Evolutionary conservation across 2,329 filamentous ascomycete genomes (phyloP).

Genomic region (Bipolaris oryzae): DNA sequence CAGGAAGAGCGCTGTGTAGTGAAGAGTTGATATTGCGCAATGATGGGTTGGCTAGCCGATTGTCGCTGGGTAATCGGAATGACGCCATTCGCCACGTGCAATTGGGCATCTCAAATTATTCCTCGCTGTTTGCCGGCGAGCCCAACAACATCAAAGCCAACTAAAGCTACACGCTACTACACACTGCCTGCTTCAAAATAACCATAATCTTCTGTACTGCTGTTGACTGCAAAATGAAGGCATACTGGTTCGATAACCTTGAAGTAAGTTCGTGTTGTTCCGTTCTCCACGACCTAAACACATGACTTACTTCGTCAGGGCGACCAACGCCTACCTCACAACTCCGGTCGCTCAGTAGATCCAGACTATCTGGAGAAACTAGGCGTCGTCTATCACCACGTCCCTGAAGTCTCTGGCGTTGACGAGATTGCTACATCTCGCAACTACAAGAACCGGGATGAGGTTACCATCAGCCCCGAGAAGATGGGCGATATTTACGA

Average conservation of each 20-base stretch:
- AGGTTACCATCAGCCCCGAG: conserved; percentile 84
- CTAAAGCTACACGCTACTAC: conserved; percentile 2
- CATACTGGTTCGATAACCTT: conserved; percentile 73
- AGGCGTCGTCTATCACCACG: conserved; percentile 79
- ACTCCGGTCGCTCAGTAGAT: conserved; percentile 75
- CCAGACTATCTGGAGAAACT: conserved; percentile 70
- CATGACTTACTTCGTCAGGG: conserved; percentile 62
- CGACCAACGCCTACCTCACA: conserved; percentile 90
- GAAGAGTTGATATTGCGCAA: not conserved
- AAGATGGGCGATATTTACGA: conserved; percentile 89
- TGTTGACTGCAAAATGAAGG: conserved; percentile 61
- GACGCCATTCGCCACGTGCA: conserved; percentile 39
- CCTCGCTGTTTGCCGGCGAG: not conserved
- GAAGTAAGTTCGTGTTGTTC: conserved; percentile 52
- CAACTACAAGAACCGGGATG: conserved; percentile 91
- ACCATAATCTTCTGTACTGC: not conserved
- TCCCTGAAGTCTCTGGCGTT: conserved; percentile 68
- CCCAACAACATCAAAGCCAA: conserved; percentile 8
- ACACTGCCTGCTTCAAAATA: not conserved
- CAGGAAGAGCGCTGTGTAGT: not conserved
- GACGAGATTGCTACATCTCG: conserved; percentile 75
- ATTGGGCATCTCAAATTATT: conserved; percentile 18
- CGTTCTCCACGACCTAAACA: conserved; percentile 4
- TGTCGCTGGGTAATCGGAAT: conserved; percentile 34
- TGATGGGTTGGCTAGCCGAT: conserved; percentile 3